Percentiles rank a stretch among this genome's conserved stretches.
phyloP scores from a whole-genome alignment of 2,329 filamentous ascomycete species.

The Domatiomyces catenatus region DNA sequence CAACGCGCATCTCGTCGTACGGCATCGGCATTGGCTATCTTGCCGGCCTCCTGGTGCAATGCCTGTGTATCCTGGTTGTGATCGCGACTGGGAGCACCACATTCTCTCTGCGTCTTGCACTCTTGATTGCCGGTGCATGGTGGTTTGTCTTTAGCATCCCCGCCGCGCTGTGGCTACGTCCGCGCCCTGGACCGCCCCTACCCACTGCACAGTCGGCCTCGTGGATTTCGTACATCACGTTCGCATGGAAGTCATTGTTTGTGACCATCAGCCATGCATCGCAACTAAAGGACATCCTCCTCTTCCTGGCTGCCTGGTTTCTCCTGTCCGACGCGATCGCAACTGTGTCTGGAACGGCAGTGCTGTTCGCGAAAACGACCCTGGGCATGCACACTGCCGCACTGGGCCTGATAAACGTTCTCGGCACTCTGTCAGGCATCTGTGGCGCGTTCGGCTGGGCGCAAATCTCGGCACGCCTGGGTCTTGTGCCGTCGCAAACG shows the following conservation, averaged over 20 bases:
- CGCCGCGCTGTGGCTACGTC: constrained; percentile 69
- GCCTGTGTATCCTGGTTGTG: constrained; percentile 62
- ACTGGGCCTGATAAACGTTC: constrained; percentile 82
- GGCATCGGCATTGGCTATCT: constrained; percentile 91
- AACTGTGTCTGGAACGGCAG: constrained; percentile 88
- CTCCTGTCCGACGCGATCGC: constrained; percentile 86
- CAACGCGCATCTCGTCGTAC: constrained; percentile 77
- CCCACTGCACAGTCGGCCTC: constrained; percentile 28
- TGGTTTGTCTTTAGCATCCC: constrained; percentile 88
- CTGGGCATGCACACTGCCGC: constrained; percentile 79
- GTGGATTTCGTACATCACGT: constrained; percentile 58
- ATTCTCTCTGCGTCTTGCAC: constrained; percentile 70
- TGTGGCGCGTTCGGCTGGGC: constrained; percentile 84
- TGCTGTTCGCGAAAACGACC: constrained; percentile 88
- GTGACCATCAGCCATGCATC: constrained; percentile 63
- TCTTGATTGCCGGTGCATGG: constrained; percentile 79
- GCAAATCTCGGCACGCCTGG: constrained; percentile 53
- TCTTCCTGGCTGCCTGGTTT: constrained; percentile 88
- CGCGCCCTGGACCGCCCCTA: constrained; percentile 74
- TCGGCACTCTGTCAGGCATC: constrained; percentile 71
- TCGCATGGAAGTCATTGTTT: constrained; percentile 75
- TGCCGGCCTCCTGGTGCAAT: constrained; percentile 71
- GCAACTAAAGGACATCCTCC: constrained; percentile 58
- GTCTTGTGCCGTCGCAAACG: constrained; percentile 65
- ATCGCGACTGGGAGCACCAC: constrained; percentile 59